Percentiles rank a stretch among this genome's conserved stretches.
phyloP scores from a whole-genome alignment of 768 basidiomycete genomes.

The Boletus fagicola region DNA sequence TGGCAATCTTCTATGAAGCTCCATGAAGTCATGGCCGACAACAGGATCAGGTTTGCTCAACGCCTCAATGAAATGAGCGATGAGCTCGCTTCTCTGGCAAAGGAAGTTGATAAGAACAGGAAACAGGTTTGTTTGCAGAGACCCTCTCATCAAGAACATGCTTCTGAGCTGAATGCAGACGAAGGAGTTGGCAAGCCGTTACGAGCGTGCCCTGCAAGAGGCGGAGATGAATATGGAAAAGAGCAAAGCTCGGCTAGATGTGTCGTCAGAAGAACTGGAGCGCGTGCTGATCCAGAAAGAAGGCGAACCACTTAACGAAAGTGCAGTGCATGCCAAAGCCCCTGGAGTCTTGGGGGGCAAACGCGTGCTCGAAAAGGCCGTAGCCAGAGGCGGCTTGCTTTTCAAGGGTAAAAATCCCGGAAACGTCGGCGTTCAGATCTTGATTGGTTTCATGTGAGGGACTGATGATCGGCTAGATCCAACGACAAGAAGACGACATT shows the following conservation, averaged over 20 bases:
- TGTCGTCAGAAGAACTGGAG: slow-evolving; percentile 91
- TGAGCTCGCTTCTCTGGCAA: slow-evolving; percentile 79
- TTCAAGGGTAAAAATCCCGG: slow-evolving; percentile 92
- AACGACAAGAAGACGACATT: slow-evolving; percentile 93
- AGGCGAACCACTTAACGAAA: slow-evolving; percentile 88
- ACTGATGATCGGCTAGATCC: slow-evolving; percentile 50
- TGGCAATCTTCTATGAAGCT: slow-evolving; percentile 87
- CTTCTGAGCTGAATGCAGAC: slow-evolving; percentile 48
- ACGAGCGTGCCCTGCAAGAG: slow-evolving; percentile 86
- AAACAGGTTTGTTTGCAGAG: slow-evolving; percentile 60
- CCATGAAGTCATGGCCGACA: slow-evolving; percentile 89
- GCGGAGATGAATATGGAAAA: slow-evolving; percentile 87
- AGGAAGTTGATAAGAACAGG: slow-evolving; percentile 92
- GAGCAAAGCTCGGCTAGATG: slow-evolving; percentile 80
- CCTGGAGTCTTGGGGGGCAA: slow-evolving; percentile 65
- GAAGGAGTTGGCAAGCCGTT: slow-evolving; percentile 85
- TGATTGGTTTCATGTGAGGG: slow-evolving; percentile 4
- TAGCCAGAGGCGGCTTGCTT: slow-evolving; percentile 84
- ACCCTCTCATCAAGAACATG: not conserved
- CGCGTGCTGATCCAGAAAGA: slow-evolving; percentile 91
- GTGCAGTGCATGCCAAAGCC: slow-evolving; percentile 60
- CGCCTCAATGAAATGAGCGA: slow-evolving; percentile 96
- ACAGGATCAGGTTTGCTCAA: slow-evolving; percentile 79
- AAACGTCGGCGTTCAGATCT: slow-evolving; percentile 48
- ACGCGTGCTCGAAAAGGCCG: slow-evolving; percentile 85